These are phyloP conservation scores for Venturia carpophila DNA, from an alignment of 2,329 filamentous ascomycete genomes.

Conservation along the genomic window DNA sequence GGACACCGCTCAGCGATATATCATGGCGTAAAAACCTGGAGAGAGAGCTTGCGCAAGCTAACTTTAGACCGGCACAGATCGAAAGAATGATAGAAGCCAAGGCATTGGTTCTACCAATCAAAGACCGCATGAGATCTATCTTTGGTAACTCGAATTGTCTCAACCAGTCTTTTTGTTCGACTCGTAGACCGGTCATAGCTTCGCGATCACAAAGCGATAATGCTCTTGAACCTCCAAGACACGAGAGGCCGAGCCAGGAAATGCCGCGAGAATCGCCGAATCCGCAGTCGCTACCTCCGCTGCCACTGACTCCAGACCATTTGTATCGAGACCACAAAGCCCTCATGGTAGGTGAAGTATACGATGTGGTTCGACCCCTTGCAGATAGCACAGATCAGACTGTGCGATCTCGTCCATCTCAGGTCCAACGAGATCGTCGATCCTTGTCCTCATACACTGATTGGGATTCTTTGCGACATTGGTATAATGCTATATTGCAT, in stretches of 20 bases:
- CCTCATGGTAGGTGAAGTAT: conserved; percentile 11
- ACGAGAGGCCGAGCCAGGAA: neutral
- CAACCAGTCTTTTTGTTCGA: conserved; percentile 4
- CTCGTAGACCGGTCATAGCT: neutral
- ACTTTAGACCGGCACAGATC: conserved; percentile 3
- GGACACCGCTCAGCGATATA: neutral
- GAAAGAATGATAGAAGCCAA: conserved; percentile 10
- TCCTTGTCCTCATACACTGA: conserved; percentile 11
- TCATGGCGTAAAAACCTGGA: neutral
- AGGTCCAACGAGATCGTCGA: neutral
- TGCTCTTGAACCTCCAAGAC: neutral
- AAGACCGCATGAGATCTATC: conserved; percentile 8
- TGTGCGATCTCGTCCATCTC: neutral
- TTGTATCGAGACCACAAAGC: conserved; percentile 12
- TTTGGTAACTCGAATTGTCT: conserved; percentile 6
- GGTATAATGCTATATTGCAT: conserved; percentile 11
- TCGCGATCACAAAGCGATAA: conserved; percentile 4
- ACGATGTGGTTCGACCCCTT: conserved; percentile 10
- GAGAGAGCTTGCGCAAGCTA: conserved; percentile 5
- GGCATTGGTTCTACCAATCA: neutral
- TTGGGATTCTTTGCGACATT: conserved; percentile 6
- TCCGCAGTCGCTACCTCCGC: neutral
- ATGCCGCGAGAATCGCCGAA: neutral
- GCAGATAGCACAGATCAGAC: neutral
- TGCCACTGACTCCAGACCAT: conserved; percentile 1